Percentiles rank a stretch among this genome's conserved stretches.
Conservation (phyloP, 176 grass and related monocot genomes). For the Pontederia paniculata region DNA sequence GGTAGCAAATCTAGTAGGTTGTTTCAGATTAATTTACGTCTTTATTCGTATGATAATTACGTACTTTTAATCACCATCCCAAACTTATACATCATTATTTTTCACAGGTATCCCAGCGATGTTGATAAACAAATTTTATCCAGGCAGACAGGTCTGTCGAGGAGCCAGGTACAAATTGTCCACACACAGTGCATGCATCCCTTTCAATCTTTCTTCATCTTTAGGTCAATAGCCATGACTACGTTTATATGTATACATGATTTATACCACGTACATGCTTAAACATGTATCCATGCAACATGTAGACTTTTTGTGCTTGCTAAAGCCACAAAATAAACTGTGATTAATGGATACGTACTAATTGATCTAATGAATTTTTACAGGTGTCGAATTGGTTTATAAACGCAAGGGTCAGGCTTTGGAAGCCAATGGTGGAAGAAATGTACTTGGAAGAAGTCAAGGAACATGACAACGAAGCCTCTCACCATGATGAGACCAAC, state of each 20-base stretch:
- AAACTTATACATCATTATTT: neutral
- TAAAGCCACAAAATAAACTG: no score
- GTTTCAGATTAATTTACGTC: neutral
- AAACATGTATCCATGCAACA: no score
- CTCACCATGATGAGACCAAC: neutral
- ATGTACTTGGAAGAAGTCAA: constrained; percentile 12
- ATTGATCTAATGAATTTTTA: no score
- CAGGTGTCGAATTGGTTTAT: constrained; percentile 20
- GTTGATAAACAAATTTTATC: constrained; percentile 23
- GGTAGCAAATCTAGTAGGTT: no score
- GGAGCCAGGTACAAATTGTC: constrained; percentile 1
- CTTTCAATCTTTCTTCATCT: neutral
- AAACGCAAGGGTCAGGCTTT: constrained; percentile 16
- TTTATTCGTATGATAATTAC: no score
- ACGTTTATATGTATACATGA: no score
- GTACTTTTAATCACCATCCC: neutral
- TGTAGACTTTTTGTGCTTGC: no score
- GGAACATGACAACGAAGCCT: neutral
- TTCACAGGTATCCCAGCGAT: constrained; percentile 14
- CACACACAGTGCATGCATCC: no score
- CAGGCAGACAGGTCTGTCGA: constrained; percentile 16
- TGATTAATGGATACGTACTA: no score
- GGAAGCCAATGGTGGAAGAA: constrained; percentile 21
- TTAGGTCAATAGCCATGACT: neutral
- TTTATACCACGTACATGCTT: no score